Evolutionary conservation across 73 alveolate genomes (phyloP).

Genomic region (Paramecium bursaria): DNA sequence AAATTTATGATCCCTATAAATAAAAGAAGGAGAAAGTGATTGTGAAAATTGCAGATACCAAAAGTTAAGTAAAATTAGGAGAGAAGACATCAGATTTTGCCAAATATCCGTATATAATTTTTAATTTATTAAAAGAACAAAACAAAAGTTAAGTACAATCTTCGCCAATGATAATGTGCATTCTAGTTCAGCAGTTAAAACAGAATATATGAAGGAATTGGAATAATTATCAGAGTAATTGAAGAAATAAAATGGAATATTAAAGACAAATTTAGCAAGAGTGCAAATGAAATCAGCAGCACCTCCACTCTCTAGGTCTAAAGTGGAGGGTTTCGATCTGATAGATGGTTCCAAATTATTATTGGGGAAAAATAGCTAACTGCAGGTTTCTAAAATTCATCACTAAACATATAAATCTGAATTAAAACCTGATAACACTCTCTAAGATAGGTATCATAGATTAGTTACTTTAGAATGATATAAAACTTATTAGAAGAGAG

Average conservation of each 20-base stretch:
- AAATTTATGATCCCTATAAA: background rate
- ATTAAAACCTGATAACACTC: slow-evolving; percentile 52
- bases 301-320: background rate
- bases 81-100: slow-evolving; percentile 51
- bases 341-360: slow-evolving; percentile 4
- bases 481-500: slow-evolving; percentile 41
- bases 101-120: slow-evolving; percentile 37
- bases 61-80: background rate
- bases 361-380: background rate
- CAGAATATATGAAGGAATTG: slow-evolving; percentile 25
- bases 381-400: background rate
- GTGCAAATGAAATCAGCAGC: background rate
- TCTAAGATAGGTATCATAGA: slow-evolving; percentile 8
- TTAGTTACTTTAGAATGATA: slow-evolving; percentile 21
- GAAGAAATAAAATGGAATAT: slow-evolving; percentile 25
- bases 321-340: slow-evolving; percentile 44
- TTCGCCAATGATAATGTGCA: background rate
- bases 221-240: background rate
- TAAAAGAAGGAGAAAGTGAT: background rate
- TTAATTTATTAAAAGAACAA: background rate
- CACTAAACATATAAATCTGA: background rate
- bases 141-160: background rate
- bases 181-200: slow-evolving; percentile 1
- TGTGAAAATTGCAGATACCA: background rate
- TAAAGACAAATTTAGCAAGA: background rate